A percentile compares a stretch with the other conserved stretches of the same genome.
Evolutionary conservation across 352 stramenopile species (phyloP).

Genomic region (Phytophthora podocarpi): DNA sequence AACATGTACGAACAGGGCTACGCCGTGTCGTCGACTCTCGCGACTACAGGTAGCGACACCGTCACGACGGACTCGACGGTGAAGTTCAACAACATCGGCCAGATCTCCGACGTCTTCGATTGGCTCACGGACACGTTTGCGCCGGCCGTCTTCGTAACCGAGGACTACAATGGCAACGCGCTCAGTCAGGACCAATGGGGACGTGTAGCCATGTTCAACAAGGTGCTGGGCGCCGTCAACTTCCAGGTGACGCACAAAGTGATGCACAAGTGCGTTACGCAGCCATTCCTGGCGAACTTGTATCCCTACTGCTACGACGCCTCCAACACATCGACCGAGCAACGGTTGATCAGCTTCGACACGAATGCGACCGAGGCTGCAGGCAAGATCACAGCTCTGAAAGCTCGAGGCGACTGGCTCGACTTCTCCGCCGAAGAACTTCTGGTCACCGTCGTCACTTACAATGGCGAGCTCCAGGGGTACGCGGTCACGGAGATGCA

Average conservation of each 20-base stretch:
- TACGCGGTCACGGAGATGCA: constrained; percentile 49
- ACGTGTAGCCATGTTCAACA: constrained; percentile 24
- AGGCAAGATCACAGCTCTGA: constrained; percentile 27
- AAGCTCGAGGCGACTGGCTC: constrained; percentile 43
- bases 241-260: constrained; percentile 32
- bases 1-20: constrained; percentile 42
- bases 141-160: constrained; percentile 49
- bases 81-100: constrained; percentile 54
- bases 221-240: constrained; percentile 30
- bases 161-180: constrained; percentile 53
- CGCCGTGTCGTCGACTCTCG: constrained; percentile 40
- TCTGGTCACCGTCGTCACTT: constrained; percentile 50
- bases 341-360: constrained; percentile 49
- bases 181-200: constrained; percentile 34
- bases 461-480: constrained; percentile 57
- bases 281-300: constrained; percentile 40
- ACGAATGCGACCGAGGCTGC: constrained; percentile 40
- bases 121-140: constrained; percentile 51
- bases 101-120: constrained; percentile 44
- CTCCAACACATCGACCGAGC: constrained; percentile 20
- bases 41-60: constrained; percentile 48
- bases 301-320: constrained; percentile 56
- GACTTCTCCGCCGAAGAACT: constrained; percentile 46
- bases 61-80: constrained; percentile 48
- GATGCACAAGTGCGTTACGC: constrained; percentile 30